phyloP scores from a whole-genome alignment of 345 rosid species.

The Hirschfeldia incana region DNA sequence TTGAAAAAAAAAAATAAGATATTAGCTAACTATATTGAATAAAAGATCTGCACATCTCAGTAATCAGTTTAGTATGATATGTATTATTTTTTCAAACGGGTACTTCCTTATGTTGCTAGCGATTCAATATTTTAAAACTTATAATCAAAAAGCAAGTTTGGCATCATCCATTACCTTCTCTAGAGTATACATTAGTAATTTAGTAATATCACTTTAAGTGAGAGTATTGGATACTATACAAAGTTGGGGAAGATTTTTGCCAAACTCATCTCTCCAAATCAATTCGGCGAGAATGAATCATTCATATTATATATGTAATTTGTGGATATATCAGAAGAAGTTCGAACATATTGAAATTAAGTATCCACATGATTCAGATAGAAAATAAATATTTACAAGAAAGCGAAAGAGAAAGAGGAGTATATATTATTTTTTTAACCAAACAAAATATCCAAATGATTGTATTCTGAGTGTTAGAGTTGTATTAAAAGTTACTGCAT shows the following conservation, averaged over 20 bases:
- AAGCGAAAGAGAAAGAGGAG: neutral
- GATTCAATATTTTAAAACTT: neutral
- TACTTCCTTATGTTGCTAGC: constrained; percentile 17
- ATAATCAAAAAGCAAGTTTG: constrained; percentile 17
- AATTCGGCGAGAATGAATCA: neutral
- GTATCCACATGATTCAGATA: neutral
- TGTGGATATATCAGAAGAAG: neutral
- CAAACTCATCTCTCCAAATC: constrained; percentile 14
- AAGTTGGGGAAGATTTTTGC: constrained; percentile 29
- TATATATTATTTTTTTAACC: neutral
- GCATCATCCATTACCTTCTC: constrained; percentile 28
- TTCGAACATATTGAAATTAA: neutral
- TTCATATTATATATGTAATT: neutral
- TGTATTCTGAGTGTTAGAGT: neutral
- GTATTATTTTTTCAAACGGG: neutral
- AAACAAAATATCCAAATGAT: neutral
- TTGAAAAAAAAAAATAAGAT: too few species aligned
- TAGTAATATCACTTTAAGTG: constrained; percentile 10
- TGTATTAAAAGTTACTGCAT: neutral
- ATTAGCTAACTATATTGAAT: neutral
- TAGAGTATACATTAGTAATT: constrained; percentile 21
- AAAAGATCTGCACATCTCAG: neutral
- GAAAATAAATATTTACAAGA: neutral
- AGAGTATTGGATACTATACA: constrained; percentile 20
- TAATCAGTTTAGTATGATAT: neutral